Base-by-base conservation (phyloP, 192 early-diverging fungal species). In the Geosiphon pyriformis region DNA sequence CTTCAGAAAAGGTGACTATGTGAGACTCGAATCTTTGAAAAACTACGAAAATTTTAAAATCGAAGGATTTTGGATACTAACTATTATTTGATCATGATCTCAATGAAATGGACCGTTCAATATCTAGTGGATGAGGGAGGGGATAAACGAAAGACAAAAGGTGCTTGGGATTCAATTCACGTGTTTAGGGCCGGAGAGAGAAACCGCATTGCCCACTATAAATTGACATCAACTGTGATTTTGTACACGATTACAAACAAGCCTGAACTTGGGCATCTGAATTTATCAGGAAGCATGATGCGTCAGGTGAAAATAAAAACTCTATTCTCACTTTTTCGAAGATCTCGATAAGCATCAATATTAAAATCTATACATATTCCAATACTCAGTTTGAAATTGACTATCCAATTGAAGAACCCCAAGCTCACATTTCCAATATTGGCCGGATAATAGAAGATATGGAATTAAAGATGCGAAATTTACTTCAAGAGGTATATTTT, bases 101-200 rank as follows among this genome's bases (percentile, higher is more conserved):
- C n/a, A n/a, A n/a, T n/a, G n/a, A n/a, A n/a, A n/a, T n/a, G n/a
- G n/a, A n/a, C n/a, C n/a, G n/a, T n/a, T n/a, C n/a, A n/a, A n/a
- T n/a, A 56, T 25, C 55, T 47, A 69, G 55, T 51, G 34, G 20
- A 33, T 70, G 83, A 83, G 20, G 79, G 83, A 30, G 87, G 88
- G 61, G 86, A 84, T 22, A 80, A 72, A 2, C 83, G 80, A 57
- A 81, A 85, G 31, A 83, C 87, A 68, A 92, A 92, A 68, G 95
- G 95, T 22, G 86, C 93, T 20, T 99, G 96, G 96, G 96, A 99
- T 70, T 98, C 95, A 12, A 96, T 98, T 71, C 96, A 99, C 65
- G 94, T 99, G 4, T 83, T 99, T 59, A 92, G 95, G 72, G 94
- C 91, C 4, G 74, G 87, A 64, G 92, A 96, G 75, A 85, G 87